Evolutionary conservation across 108 stramenopile species (phyloP).

Genomic region (Seminavis robusta): DNA sequence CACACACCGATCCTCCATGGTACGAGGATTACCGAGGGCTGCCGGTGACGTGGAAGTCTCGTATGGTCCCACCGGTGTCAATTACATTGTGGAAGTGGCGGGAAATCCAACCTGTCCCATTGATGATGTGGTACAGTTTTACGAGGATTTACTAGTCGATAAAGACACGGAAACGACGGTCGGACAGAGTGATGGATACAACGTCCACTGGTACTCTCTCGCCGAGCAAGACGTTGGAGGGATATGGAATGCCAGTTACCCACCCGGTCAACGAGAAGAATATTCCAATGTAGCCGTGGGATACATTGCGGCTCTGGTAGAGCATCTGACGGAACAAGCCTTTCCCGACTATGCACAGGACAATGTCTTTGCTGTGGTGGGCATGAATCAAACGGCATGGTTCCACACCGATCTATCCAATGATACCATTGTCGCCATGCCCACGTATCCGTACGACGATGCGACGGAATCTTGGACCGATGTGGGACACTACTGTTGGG

Average conservation of each 20-base stretch:
- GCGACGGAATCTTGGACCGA: neutral
- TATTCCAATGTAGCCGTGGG: constrained; percentile 21
- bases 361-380: constrained; percentile 15
- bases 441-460: neutral
- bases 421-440: constrained; percentile 6
- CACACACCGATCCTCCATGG: constrained; percentile 24
- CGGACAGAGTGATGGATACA: constrained; percentile 8
- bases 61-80: too few relatives aligned
- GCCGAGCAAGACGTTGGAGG: neutral
- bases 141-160: constrained; percentile 13
- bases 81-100: too few relatives aligned
- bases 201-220: constrained; percentile 22
- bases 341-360: constrained; percentile 13
- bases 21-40: too few relatives aligned
- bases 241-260: constrained; percentile 13
- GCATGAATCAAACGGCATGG: constrained; percentile 21
- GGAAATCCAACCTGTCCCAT: constrained; percentile 23
- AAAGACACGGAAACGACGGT: neutral
- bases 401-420: constrained; percentile 5
- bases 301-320: constrained; percentile 18
- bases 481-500: constrained; percentile 25
- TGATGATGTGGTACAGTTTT: constrained; percentile 14
- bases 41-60: too few relatives aligned
- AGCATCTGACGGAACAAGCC: neutral
- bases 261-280: neutral